A percentile compares a stretch with the other conserved stretches of the same genome.
These are phyloP conservation scores for Allium sativum DNA, from an alignment of 106 monocot species.

Conservation along the genomic window DNA sequence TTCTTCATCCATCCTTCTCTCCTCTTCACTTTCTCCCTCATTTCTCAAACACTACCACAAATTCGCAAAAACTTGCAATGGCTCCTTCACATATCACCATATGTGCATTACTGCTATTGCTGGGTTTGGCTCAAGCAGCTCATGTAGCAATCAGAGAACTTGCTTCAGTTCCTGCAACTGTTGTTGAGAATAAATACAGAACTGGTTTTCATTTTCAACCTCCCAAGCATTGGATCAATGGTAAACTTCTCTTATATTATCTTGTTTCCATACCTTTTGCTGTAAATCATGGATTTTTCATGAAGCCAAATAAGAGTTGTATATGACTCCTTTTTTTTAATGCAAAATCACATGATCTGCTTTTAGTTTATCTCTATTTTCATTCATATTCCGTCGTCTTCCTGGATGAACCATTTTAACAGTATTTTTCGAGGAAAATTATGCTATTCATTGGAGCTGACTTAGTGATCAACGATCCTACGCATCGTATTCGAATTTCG, in stretches of 20 bases:
- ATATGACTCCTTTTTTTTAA: not conserved
- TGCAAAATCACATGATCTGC: not conserved
- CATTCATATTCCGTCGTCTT: not conserved
- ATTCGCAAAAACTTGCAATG: too few relatives aligned
- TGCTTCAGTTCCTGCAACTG: constrained; percentile 10
- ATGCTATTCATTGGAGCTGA: too few relatives aligned
- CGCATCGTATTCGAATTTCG: too few relatives aligned
- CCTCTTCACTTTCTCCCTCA: too few relatives aligned
- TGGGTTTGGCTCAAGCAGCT: constrained; percentile 14
- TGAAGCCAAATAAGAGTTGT: not conserved
- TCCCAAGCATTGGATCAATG: constrained; percentile 66
- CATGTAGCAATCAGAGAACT: constrained; percentile 21
- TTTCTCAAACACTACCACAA: too few relatives aligned
- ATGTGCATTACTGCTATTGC: too few relatives aligned
- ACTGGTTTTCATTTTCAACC: constrained; percentile 71
- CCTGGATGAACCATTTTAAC: not conserved
- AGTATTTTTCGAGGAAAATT: not conserved
- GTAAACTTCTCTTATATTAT: constrained; percentile 7
- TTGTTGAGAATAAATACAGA: constrained; percentile 14
- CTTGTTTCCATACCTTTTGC: not conserved
- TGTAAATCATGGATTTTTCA: not conserved
- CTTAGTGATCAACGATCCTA: too few relatives aligned
- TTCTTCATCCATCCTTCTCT: too few relatives aligned
- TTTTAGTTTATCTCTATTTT: not conserved
- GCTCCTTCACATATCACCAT: too few relatives aligned